Conservation (phyloP, 2,329 filamentous ascomycete genomes). For the Beauveria bassiana region DNA sequence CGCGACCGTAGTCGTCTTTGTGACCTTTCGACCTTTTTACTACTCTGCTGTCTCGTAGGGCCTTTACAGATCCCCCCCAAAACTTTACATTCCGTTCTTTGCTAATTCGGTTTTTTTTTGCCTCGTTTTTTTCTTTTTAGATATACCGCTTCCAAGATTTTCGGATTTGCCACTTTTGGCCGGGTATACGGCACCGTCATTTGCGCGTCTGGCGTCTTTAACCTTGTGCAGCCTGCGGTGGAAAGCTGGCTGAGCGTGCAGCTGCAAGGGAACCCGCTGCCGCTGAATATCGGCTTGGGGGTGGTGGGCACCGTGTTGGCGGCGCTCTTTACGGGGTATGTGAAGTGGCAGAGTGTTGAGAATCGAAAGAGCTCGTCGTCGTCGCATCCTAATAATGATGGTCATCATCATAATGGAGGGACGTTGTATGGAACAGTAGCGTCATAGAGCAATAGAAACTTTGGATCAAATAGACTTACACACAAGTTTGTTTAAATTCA, state of each 20-base stretch:
- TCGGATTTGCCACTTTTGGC: slow-evolving; percentile 72
- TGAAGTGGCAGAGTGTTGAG: neutral
- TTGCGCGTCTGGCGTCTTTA: slow-evolving; percentile 62
- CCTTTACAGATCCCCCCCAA: neutral
- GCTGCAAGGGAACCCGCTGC: slow-evolving; percentile 54
- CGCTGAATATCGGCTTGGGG: slow-evolving; percentile 54
- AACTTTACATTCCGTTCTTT: neutral
- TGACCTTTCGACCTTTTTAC: slow-evolving; percentile 66
- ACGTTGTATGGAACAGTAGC: neutral
- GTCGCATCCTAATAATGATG: neutral
- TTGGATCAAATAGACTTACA: too few relatives aligned
- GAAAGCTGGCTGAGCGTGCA: slow-evolving; percentile 58
- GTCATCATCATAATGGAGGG: neutral
- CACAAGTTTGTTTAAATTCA: too few relatives aligned
- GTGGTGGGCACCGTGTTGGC: slow-evolving; percentile 35
- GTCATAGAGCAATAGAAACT: neutral
- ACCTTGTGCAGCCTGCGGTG: slow-evolving; percentile 62
- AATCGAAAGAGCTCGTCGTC: neutral
- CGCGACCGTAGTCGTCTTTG: slow-evolving; percentile 59
- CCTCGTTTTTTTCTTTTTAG: rapidly evolving
- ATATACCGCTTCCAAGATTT: slow-evolving; percentile 47
- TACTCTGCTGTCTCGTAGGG: slow-evolving; percentile 63
- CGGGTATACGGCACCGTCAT: slow-evolving; percentile 73
- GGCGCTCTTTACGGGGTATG: neutral
- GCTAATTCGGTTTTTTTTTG: neutral